Conservation (phyloP, 257 asterid species). For the Apocynum venetum region DNA sequence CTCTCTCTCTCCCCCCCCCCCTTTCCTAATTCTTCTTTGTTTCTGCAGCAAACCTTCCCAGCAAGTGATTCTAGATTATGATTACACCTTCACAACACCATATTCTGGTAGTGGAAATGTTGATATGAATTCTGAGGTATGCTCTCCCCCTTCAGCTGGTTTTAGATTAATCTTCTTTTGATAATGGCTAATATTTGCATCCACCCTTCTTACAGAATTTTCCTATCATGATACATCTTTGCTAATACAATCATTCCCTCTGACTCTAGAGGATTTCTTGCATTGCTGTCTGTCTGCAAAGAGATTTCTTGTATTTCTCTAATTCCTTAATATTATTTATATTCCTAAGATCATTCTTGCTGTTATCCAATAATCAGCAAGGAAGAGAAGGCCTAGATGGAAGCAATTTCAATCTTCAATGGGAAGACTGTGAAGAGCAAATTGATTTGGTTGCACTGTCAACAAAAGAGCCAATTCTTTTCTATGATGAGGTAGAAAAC, state of each 20-base stretch:
- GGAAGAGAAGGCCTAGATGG: slow-evolving; percentile 43
- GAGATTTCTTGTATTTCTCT: neutral
- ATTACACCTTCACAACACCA: slow-evolving; percentile 96
- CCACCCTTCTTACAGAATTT: neutral
- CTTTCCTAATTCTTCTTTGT: slow-evolving; percentile 19
- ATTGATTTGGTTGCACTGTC: slow-evolving; percentile 82
- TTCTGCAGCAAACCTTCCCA: slow-evolving; percentile 76
- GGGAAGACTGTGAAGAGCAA: slow-evolving; percentile 80
- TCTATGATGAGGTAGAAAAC: slow-evolving; percentile 81
- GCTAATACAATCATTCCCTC: neutral
- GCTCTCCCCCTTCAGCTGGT: slow-evolving; percentile 5
- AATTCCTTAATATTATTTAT: slow-evolving; percentile 11
- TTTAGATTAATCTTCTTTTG: neutral
- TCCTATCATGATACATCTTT: neutral
- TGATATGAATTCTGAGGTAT: slow-evolving; percentile 58
- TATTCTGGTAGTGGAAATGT: slow-evolving; percentile 65
- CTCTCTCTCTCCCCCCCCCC: too few relatives aligned
- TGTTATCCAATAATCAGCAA: slow-evolving; percentile 47
- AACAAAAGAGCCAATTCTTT: slow-evolving; percentile 86
- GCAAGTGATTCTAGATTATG: slow-evolving; percentile 88
- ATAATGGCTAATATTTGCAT: neutral
- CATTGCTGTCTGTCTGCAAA: neutral
- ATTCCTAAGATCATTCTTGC: slow-evolving; percentile 23
- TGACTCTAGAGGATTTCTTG: neutral
- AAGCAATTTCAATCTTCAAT: slow-evolving; percentile 38